Evolutionary conservation across 148 eudicot genomes (phyloP).

Genomic region (Spergularia bocconei): DNA sequence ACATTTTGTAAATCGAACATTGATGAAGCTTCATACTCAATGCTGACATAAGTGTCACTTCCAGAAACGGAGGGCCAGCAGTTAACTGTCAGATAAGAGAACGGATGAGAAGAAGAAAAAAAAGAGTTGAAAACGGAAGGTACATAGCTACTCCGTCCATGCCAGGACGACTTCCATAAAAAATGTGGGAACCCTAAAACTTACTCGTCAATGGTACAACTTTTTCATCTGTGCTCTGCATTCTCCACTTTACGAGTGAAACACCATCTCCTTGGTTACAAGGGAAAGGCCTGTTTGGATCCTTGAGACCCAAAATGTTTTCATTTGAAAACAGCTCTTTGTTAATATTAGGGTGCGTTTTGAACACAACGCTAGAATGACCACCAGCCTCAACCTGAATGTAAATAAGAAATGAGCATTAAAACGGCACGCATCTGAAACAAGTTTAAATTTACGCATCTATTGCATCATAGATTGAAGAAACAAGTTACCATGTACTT

Average conservation of each 20-base stretch:
- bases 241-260: slow-evolving; percentile 89
- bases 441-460: no score
- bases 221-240: slow-evolving; percentile 86
- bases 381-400: slow-evolving; percentile 81
- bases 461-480: background rate
- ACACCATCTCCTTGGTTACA: slow-evolving; percentile 89
- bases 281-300: slow-evolving; percentile 91
- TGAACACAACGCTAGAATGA: slow-evolving; percentile 68
- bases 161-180: background rate
- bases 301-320: slow-evolving; percentile 89
- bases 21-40: slow-evolving; percentile 91
- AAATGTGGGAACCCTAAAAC: slow-evolving; percentile 27
- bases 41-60: slow-evolving; percentile 82
- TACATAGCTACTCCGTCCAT: background rate
- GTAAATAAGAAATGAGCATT: slow-evolving; percentile 20
- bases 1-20: slow-evolving; percentile 89
- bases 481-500: background rate
- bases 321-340: slow-evolving; percentile 74
- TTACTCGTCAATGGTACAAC: slow-evolving; percentile 88
- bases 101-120: background rate
- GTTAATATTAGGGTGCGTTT: slow-evolving; percentile 95
- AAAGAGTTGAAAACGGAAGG: no score
- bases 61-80: slow-evolving; percentile 99
- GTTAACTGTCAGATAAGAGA: slow-evolving; percentile 56
- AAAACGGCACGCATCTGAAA: background rate